Evolutionary conservation across 108 stramenopile genomes (phyloP).

Genomic region (Mediolabrus comicus): DNA sequence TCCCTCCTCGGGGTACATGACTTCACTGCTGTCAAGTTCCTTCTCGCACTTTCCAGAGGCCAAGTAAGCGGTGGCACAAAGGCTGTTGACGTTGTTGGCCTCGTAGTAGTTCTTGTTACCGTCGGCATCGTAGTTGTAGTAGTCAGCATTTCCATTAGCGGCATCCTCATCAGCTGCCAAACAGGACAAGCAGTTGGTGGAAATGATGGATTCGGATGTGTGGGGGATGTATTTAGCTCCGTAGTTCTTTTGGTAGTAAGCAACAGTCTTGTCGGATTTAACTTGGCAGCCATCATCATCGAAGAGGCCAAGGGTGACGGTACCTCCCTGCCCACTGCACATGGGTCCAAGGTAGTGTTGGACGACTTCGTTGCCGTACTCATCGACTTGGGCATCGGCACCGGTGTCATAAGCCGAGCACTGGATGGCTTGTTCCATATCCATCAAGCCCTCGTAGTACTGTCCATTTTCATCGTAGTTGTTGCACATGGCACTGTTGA

Average conservation of each 20-base stretch:
- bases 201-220: constrained; percentile 57
- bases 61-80: constrained; percentile 67
- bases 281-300: constrained; percentile 77
- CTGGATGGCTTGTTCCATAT: constrained; percentile 16
- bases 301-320: constrained; percentile 78
- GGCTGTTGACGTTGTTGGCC: constrained; percentile 48
- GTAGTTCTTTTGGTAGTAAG: constrained; percentile 28
- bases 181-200: constrained; percentile 53
- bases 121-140: constrained; percentile 44
- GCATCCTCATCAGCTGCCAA: constrained; percentile 28
- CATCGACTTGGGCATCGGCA: constrained; percentile 33
- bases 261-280: constrained; percentile 49
- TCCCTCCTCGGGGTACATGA: constrained; percentile 76
- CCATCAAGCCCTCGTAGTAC: constrained; percentile 5
- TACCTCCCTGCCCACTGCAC: constrained; percentile 83
- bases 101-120: constrained; percentile 48
- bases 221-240: constrained; percentile 59
- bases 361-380: constrained; percentile 35
- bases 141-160: constrained; percentile 10
- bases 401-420: constrained; percentile 27
- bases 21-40: constrained; percentile 45
- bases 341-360: constrained; percentile 83
- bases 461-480: constrained; percentile 18
- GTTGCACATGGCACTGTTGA: constrained; percentile 33
- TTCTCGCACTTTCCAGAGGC: constrained; percentile 82